Percentiles rank a stretch among this genome's conserved stretches.
phyloP scores from a whole-genome alignment of 495 filamentous ascomycete genomes.

The Entonaema liquescens region DNA sequence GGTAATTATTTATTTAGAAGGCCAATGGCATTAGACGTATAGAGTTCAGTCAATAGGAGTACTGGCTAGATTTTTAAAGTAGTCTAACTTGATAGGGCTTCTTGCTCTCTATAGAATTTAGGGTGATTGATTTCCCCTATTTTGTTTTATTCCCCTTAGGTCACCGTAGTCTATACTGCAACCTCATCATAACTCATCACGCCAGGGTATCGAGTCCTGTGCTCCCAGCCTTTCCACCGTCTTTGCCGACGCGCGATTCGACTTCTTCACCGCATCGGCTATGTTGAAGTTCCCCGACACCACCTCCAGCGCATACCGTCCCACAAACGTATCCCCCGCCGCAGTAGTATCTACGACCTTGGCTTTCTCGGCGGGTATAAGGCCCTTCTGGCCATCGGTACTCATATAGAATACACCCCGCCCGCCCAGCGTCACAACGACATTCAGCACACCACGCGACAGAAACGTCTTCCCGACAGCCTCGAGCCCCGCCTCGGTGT shows the following conservation, averaged over 20 bases:
- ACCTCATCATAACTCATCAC: constrained; percentile 68
- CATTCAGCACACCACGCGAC: constrained; percentile 71
- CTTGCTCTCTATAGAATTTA: not conserved
- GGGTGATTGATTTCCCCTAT: not conserved
- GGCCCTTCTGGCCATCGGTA: constrained; percentile 50
- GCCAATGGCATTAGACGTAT: not conserved
- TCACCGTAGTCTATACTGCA: not conserved
- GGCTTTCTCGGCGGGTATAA: constrained; percentile 65
- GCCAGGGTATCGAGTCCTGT: constrained; percentile 89
- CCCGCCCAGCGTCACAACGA: constrained; percentile 83
- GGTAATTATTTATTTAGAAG: constrained; percentile 17
- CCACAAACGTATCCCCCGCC: constrained; percentile 94
- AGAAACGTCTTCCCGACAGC: constrained; percentile 67
- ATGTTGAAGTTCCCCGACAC: constrained; percentile 62
- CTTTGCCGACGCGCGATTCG: constrained; percentile 76
- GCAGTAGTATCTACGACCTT: constrained; percentile 92
- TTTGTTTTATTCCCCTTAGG: not conserved
- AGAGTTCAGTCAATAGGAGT: constrained; percentile 9
- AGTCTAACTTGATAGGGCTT: constrained; percentile 13
- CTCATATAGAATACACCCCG: constrained; percentile 73
- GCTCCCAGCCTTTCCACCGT: constrained; percentile 82
- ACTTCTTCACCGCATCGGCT: constrained; percentile 68
- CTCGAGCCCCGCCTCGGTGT: constrained; percentile 54
- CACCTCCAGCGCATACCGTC: constrained; percentile 78
- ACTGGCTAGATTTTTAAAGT: constrained; percentile 18